Evolutionary conservation across 495 filamentous ascomycete genomes (phyloP).

Genomic region (Penicillium cataractarum): DNA sequence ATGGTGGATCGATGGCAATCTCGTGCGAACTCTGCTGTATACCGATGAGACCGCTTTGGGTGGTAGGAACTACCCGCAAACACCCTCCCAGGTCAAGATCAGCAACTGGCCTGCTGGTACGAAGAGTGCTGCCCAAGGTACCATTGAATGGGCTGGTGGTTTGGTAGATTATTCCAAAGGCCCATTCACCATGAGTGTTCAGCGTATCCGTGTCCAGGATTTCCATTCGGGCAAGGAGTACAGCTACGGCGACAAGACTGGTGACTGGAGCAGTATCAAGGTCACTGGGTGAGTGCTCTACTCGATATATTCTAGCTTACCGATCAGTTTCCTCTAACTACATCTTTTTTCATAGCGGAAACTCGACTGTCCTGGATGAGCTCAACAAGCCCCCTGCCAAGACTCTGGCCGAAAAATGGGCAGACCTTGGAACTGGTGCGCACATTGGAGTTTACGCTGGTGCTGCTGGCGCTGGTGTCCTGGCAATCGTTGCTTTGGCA

Average conservation of each 20-base stretch:
- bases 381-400: slow-evolving; percentile 39
- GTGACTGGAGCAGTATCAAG: slow-evolving; percentile 42
- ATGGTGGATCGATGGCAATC: slow-evolving; percentile 77
- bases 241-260: slow-evolving; percentile 39
- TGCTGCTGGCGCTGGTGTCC: slow-evolving; percentile 53
- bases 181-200: slow-evolving; percentile 74
- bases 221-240: slow-evolving; percentile 46
- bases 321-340: not conserved
- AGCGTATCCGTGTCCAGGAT: slow-evolving; percentile 42
- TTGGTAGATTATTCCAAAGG: slow-evolving; percentile 64
- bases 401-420: slow-evolving; percentile 59
- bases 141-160: slow-evolving; percentile 50
- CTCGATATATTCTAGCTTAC: not conserved
- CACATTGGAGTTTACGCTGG: slow-evolving; percentile 64
- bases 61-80: slow-evolving; percentile 81
- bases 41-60: slow-evolving; percentile 52
- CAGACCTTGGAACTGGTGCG: slow-evolving; percentile 52
- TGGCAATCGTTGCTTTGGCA: slow-evolving; percentile 49
- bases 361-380: slow-evolving; percentile 55
- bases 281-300: slow-evolving; percentile 52
- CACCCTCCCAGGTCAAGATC: slow-evolving; percentile 79
- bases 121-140: slow-evolving; percentile 56
- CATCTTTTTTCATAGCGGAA: slow-evolving; percentile 43
- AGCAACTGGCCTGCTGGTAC: slow-evolving; percentile 83
- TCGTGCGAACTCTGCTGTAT: slow-evolving; percentile 66